Conservation (phyloP, 768 basidiomycete genomes). For the Lepiota brunneoincarnata region DNA sequence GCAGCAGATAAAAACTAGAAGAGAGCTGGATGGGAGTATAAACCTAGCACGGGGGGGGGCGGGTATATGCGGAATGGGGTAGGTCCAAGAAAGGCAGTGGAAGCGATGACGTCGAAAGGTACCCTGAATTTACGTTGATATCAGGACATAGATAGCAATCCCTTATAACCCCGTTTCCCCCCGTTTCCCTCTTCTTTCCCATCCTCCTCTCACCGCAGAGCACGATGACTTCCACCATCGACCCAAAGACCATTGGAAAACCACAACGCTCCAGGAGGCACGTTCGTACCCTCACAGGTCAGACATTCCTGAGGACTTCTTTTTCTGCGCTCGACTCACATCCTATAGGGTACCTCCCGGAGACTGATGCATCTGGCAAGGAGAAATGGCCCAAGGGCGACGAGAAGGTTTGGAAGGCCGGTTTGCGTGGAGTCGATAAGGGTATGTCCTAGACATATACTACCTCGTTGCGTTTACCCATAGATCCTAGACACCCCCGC, state of each 20-base stretch:
- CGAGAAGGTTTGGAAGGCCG: slow-evolving; percentile 69
- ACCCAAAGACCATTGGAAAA: slow-evolving; percentile 63
- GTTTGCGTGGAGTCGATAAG: slow-evolving; percentile 52
- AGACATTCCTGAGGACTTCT: background rate
- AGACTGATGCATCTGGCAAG: slow-evolving; percentile 71
- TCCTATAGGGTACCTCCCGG: slow-evolving; percentile 70
- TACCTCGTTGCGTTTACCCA: background rate
- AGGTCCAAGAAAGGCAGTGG: background rate
- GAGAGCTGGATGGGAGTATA: background rate
- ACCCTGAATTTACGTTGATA: slow-evolving; percentile 5
- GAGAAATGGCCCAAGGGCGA: slow-evolving; percentile 87
- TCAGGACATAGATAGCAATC: slow-evolving; percentile 8
- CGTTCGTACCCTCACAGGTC: slow-evolving; percentile 67
- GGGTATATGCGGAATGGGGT: no score
- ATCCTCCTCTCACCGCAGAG: slow-evolving; percentile 4
- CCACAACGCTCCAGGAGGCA: slow-evolving; percentile 59
- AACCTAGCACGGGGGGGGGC: background rate
- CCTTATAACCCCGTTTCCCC: slow-evolving; percentile 10
- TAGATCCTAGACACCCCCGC: slow-evolving; percentile 46
- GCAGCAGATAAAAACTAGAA: background rate
- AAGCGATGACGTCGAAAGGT: slow-evolving; percentile 4
- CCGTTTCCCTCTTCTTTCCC: slow-evolving; percentile 10
- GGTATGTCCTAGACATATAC: slow-evolving; percentile 44
- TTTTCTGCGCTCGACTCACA: background rate
- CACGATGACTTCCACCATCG: slow-evolving; percentile 64